These are phyloP conservation scores for Rachicladosporium sp. DNA, from an alignment of 2,329 filamentous ascomycete species.

Conservation along the genomic window DNA sequence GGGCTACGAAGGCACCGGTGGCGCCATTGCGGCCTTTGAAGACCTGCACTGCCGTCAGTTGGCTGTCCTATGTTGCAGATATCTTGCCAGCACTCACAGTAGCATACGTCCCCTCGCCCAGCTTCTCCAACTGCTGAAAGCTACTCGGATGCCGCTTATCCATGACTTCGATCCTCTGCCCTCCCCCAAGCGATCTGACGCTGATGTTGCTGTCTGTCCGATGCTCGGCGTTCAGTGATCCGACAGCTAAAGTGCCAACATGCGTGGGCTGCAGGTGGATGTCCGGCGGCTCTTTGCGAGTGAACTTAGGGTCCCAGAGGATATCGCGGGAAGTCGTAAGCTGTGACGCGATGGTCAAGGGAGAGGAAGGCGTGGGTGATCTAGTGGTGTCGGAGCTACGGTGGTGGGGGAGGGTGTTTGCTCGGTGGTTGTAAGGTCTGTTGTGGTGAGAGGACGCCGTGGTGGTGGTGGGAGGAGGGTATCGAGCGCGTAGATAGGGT, in stretches of 20 bases:
- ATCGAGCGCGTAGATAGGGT: too few relatives aligned
- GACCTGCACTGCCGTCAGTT: constrained; percentile 45
- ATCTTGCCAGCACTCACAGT: constrained; percentile 48
- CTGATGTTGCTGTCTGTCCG: constrained; percentile 41
- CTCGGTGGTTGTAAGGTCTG: not conserved
- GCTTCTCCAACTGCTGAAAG: constrained; percentile 97
- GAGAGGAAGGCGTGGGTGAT: constrained; percentile 13
- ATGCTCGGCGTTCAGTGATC: constrained; percentile 16
- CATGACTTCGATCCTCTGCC: constrained; percentile 45
- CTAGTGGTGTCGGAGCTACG: constrained; percentile 7
- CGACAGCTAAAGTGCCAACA: constrained; percentile 35
- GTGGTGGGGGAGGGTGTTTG: not conserved
- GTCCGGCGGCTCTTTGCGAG: constrained; percentile 31
- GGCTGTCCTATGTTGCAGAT: not conserved
- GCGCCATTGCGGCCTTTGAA: constrained; percentile 98
- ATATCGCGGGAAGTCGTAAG: constrained; percentile 37
- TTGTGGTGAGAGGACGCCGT: constrained; percentile 1
- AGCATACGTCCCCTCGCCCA: constrained; percentile 96
- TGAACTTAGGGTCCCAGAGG: constrained; percentile 39
- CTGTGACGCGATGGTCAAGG: constrained; percentile 31
- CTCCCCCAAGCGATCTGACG: constrained; percentile 34
- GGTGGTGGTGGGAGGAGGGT: constrained; percentile 1
- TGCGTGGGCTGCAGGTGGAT: constrained; percentile 35
- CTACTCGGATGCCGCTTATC: constrained; percentile 92
- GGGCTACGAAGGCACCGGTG: constrained; percentile 87